Evolutionary conservation across 805 yeast species (phyloP), one percentile per base, ranked within the genome.

Genomic region (Tetrapisispora taiwanensis): DNA sequence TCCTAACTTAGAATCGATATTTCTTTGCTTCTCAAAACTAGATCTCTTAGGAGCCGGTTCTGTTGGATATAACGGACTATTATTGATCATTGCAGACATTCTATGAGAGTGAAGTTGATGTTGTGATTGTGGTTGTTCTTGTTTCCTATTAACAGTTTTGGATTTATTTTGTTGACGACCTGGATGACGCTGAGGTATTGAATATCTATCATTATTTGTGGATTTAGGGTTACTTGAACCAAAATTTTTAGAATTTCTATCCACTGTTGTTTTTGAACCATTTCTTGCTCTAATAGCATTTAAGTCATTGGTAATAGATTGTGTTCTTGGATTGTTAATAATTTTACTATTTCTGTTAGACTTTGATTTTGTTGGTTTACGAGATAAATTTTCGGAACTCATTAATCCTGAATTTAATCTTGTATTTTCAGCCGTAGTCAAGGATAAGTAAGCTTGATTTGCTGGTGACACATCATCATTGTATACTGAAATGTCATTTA

Each of bases 361-460:
- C 22, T 45, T 55, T 6, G 49, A 35, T 3, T 19, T 32, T n/a
- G 44, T 35, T 12, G 44, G 46, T 22, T 46, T 50, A 8, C 47
- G 43, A 6, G 43, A 9, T 5, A 26, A 24, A 28, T 32, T 39
- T 18, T 41, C 43, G 7, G 43, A 41, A 28, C 39, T 34, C 8
- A 30, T 30, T 14, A 30, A 15, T n/a, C 30, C 30, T 1, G 90
- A 82, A 62, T 84, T 84, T 45, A 81, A 57, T 46, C 88, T 70
- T 0, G 92, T 84, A 59, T 84, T 84, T 55, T 83, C 88, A 1
- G 89, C 89, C 0, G 92, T 84, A 1, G 89, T 73, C 43, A 81
- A 62, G 0, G 85, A 78, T 36, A 81, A 56, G 52, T 81, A 81
- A 0, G 84, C 87, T 47, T 72, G 74, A 24, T 74, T 74, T 0